Percentiles rank a stretch among this genome's conserved stretches.
Evolutionary conservation across 129 eudicot species (phyloP).

Genomic region (Helichrysum umbraculigerum): DNA sequence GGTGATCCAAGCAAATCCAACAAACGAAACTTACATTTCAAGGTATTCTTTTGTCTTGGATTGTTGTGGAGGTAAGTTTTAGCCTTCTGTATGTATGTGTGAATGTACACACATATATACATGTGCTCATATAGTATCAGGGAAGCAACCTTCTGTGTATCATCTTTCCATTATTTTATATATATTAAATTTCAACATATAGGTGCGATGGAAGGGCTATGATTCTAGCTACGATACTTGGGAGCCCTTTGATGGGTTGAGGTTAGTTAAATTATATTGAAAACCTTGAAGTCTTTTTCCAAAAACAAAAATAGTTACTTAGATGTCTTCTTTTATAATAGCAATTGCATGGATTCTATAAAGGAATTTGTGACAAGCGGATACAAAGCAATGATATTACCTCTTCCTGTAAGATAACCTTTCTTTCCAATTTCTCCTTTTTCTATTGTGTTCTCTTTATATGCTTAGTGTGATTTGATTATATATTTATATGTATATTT

Average conservation of each 20-base stretch:
- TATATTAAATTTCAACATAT: not conserved
- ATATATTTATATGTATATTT: no score
- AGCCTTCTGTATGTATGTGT: not conserved
- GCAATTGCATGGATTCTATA: constrained; percentile 52
- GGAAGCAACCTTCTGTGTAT: not conserved
- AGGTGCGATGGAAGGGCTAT: constrained; percentile 89
- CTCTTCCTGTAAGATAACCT: constrained; percentile 60
- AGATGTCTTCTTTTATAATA: constrained; percentile 24
- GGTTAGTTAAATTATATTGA: constrained; percentile 34
- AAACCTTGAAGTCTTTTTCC: not conserved
- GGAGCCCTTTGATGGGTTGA: constrained; percentile 69
- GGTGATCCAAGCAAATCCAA: constrained; percentile 47
- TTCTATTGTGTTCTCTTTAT: not conserved
- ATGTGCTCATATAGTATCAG: not conserved
- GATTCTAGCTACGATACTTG: constrained; percentile 71
- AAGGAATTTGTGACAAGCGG: constrained; percentile 58
- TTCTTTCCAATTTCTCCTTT: not conserved
- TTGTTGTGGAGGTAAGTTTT: not conserved
- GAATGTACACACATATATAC: not conserved
- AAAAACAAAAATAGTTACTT: not conserved
- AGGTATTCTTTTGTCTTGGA: constrained; percentile 33
- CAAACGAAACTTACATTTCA: constrained; percentile 34
- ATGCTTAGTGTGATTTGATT: not conserved
- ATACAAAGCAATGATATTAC: constrained; percentile 50
- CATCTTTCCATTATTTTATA: not conserved